Conservation (phyloP, 176 grass and related monocot genomes). For the Secale cereale region DNA sequence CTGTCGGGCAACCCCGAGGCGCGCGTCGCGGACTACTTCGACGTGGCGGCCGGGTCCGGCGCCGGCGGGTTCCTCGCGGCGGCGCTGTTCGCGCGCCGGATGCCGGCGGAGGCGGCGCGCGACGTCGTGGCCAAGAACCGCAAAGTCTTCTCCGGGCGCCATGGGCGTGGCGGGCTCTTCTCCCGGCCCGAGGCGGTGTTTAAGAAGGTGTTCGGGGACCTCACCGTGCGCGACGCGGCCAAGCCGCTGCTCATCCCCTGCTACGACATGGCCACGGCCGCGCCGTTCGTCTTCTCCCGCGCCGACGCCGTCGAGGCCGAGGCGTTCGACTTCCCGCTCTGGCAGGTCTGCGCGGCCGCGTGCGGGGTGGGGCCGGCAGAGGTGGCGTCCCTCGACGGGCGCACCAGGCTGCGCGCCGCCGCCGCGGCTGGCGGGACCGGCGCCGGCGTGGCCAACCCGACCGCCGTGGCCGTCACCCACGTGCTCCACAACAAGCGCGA, state of each 20-base stretch:
- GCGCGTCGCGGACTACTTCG: constrained; percentile 57
- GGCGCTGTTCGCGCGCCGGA: constrained; percentile 52
- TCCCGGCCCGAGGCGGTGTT: constrained; percentile 20
- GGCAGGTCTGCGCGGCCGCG: constrained; percentile 60
- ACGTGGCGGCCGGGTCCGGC: constrained; percentile 66
- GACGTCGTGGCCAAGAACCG: constrained; percentile 41
- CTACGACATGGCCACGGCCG: constrained; percentile 55
- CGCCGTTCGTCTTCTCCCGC: constrained; percentile 90
- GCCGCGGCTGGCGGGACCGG: constrained; percentile 3
- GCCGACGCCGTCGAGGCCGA: constrained; percentile 88
- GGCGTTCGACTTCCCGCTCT: constrained; percentile 80
- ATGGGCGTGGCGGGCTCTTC: background rate
- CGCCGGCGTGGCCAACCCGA: constrained; percentile 46
- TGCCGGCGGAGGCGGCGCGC: constrained; percentile 50
- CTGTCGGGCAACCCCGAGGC: constrained; percentile 48
- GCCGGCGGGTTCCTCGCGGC: constrained; percentile 61
- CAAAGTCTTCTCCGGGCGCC: constrained; percentile 22
- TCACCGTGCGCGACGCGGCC: constrained; percentile 51
- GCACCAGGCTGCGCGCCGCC: constrained; percentile 40
- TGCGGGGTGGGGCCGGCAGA: constrained; percentile 31
- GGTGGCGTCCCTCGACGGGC: constrained; percentile 55
- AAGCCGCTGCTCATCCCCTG: constrained; percentile 85
- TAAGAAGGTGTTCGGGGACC: constrained; percentile 50
- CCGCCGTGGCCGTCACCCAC: constrained; percentile 62
- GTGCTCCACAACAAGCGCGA: constrained; percentile 80